Conservation (phyloP, 179 eudicot species). For the Drosera spatulata region DNA sequence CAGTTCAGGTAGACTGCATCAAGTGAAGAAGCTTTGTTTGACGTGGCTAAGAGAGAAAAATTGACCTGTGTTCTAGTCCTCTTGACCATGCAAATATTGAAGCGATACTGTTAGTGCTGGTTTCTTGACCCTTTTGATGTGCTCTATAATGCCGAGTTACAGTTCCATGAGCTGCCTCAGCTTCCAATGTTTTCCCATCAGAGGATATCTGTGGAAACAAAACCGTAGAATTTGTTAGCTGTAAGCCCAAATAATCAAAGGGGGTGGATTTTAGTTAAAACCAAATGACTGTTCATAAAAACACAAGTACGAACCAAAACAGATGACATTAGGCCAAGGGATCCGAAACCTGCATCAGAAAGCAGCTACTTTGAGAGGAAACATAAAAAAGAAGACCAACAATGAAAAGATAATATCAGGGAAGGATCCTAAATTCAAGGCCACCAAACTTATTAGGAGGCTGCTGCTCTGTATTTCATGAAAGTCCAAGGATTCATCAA, state of each 20-base stretch:
- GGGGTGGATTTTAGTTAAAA: not conserved
- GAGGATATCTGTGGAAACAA: constrained; percentile 60
- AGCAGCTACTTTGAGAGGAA: not conserved
- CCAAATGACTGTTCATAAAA: too few relatives aligned
- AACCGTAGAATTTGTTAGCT: not conserved
- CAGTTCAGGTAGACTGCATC: too few relatives aligned
- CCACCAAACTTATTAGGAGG: too few relatives aligned
- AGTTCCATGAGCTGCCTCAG: constrained; percentile 99
- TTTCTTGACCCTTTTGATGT: constrained; percentile 92
- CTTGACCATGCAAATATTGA: constrained; percentile 99
- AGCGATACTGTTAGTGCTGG: constrained; percentile 97
- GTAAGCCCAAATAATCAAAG: constrained; percentile 5
- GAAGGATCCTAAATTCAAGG: too few relatives aligned
- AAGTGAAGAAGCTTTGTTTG: not conserved
- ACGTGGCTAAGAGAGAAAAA: not conserved
- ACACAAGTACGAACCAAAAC: constrained; percentile 54
- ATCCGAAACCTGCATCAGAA: constrained; percentile 75
- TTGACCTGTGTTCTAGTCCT: constrained; percentile 82
- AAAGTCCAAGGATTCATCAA: too few relatives aligned
- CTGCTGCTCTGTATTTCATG: too few relatives aligned
- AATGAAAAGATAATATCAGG: not conserved
- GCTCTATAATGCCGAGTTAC: constrained; percentile 85
- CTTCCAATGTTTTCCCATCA: constrained; percentile 92
- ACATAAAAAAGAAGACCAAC: not conserved
- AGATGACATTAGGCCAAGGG: constrained; percentile 91